These are phyloP conservation scores for Ceratobasidium sp. DNA, from an alignment of 1,284 basidiomycete genomes.

Conservation along the genomic window DNA sequence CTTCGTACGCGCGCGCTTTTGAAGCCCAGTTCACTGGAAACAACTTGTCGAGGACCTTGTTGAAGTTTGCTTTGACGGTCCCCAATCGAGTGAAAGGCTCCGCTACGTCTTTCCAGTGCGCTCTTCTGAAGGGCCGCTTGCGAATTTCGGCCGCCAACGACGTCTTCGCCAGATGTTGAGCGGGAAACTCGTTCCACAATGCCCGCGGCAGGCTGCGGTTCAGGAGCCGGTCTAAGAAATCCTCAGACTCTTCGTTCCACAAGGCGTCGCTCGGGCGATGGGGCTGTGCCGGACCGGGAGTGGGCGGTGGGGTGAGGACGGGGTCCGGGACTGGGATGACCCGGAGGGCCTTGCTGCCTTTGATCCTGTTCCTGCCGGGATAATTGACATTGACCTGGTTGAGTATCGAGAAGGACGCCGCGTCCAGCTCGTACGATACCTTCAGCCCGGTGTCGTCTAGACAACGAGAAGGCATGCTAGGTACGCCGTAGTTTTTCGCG, in stretches of 20 bases:
- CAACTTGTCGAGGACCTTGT: neutral
- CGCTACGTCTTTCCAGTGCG: neutral
- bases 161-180: neutral
- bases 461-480: neutral
- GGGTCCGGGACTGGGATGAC: neutral
- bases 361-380: constrained; percentile 10
- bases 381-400: neutral
- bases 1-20: neutral
- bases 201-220: neutral
- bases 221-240: no score
- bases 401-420: neutral
- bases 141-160: neutral
- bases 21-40: neutral
- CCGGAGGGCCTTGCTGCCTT: neutral
- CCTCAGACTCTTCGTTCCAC: no score
- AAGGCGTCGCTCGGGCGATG: no score
- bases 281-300: neutral
- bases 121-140: neutral
- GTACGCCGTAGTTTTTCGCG: neutral
- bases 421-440: constrained; percentile 2
- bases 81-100: neutral
- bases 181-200: neutral
- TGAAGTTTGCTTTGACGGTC: neutral
- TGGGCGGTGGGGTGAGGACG: neutral
- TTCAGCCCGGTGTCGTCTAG: neutral